Conservation (phyloP, 352 stramenopile species). For the Globisporangium takayamanum region DNA sequence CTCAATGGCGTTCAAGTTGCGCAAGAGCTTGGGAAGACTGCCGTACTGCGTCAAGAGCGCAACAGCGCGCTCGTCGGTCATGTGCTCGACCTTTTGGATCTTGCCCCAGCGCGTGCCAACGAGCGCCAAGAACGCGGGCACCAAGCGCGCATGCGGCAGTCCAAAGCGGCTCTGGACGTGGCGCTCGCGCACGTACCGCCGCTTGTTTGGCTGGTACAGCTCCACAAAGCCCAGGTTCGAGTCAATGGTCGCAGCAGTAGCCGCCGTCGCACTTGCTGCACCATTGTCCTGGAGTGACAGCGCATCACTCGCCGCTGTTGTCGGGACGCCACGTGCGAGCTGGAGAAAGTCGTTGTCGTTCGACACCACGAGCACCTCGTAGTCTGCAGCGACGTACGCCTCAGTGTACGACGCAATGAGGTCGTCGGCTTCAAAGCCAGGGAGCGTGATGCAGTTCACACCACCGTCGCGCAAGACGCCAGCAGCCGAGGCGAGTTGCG, state of each 20-base stretch:
- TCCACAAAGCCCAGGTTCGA: conserved; percentile 24
- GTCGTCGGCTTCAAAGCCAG: conserved; percentile 58
- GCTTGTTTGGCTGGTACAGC: conserved; percentile 71
- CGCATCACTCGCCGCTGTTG: background rate
- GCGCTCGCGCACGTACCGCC: conserved; percentile 57
- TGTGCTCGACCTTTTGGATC: conserved; percentile 41
- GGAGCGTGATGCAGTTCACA: conserved; percentile 45
- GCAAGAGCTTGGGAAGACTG: conserved; percentile 45
- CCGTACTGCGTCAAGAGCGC: conserved; percentile 59
- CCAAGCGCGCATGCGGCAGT: conserved; percentile 28
- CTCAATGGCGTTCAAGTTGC: conserved; percentile 55
- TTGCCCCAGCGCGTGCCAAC: conserved; percentile 69
- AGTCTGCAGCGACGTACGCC: conserved; percentile 26
- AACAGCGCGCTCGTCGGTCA: conserved; percentile 52
- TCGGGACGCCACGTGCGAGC: conserved; percentile 25
- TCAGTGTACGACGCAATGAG: conserved; percentile 58
- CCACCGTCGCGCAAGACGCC: conserved; percentile 18
- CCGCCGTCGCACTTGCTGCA: background rate
- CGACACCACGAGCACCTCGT: conserved; percentile 58
- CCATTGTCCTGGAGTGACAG: background rate
- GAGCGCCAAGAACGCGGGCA: conserved; percentile 60
- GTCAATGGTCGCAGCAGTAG: background rate
- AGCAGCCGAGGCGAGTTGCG: conserved; percentile 40
- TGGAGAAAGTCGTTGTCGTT: conserved; percentile 75
- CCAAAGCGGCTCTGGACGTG: conserved; percentile 58